A percentile compares a stretch with the other conserved stretches of the same genome.
Evolutionary conservation across 345 rosid genomes (phyloP).

Genomic region (Sonneratia alba): DNA sequence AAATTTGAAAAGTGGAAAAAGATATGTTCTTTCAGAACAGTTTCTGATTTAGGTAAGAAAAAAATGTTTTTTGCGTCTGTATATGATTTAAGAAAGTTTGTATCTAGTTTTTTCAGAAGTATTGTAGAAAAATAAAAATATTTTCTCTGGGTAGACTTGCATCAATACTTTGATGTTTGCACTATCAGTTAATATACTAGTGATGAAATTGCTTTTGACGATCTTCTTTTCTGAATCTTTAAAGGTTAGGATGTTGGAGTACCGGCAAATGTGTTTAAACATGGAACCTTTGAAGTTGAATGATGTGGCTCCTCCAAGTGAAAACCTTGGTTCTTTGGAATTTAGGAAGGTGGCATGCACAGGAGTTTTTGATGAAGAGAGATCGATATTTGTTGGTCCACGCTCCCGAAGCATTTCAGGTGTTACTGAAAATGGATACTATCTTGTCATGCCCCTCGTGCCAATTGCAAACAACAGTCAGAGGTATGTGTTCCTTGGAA

Average conservation of each 20-base stretch:
- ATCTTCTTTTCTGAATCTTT: not conserved
- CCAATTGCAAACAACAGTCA: constrained; percentile 47
- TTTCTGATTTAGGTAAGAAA: not conserved
- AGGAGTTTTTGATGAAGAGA: constrained; percentile 65
- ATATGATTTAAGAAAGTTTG: not conserved
- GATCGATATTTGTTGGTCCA: constrained; percentile 74
- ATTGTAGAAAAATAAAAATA: not conserved
- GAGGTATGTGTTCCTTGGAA: constrained; percentile 34
- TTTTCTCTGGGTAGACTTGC: not conserved
- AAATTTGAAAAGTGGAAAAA: not conserved
- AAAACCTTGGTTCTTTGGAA: constrained; percentile 44
- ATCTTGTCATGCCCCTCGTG: constrained; percentile 68
- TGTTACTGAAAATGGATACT: constrained; percentile 83
- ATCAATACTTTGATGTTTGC: not conserved
- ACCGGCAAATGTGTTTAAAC: constrained; percentile 51
- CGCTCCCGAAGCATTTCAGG: constrained; percentile 93
- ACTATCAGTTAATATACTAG: not conserved
- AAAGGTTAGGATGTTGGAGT: constrained; percentile 72
- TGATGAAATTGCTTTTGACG: not conserved
- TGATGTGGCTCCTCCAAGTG: constrained; percentile 30
- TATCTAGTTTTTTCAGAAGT: not conserved
- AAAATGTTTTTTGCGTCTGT: not conserved
- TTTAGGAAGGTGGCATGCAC: constrained; percentile 63
- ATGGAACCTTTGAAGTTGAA: constrained; percentile 66
- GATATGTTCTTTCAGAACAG: not conserved